A percentile compares a stretch with the other conserved stretches of the same genome.
Evolutionary conservation across 2,329 filamentous ascomycete species (phyloP).

Genomic region (Amesomyces nigricolor): DNA sequence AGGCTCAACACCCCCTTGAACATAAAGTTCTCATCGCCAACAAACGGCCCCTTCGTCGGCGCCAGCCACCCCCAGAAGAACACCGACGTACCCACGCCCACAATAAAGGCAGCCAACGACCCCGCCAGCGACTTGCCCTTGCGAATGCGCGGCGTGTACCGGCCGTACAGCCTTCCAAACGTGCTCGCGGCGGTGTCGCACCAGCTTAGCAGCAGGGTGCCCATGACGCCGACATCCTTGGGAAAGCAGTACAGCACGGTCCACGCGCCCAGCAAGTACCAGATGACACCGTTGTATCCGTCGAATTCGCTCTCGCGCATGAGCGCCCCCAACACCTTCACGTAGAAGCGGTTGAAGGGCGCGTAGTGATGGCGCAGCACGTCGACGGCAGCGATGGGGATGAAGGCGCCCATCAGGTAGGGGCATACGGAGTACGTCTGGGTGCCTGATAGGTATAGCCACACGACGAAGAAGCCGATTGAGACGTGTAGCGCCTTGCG

Average conservation of each 20-base stretch:
- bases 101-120: slow-evolving; percentile 73
- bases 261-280: slow-evolving; percentile 89
- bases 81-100: slow-evolving; percentile 75
- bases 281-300: slow-evolving; percentile 95
- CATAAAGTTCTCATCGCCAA: slow-evolving; percentile 70
- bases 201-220: slow-evolving; percentile 88
- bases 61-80: slow-evolving; percentile 87
- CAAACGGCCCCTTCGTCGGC: slow-evolving; percentile 60
- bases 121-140: slow-evolving; percentile 89
- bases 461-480: slow-evolving; percentile 89
- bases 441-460: slow-evolving; percentile 73
- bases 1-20: slow-evolving; percentile 73
- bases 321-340: slow-evolving; percentile 74
- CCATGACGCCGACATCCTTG: slow-evolving; percentile 88
- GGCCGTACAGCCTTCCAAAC: slow-evolving; percentile 82
- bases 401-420: slow-evolving; percentile 69
- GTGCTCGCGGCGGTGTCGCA: slow-evolving; percentile 97
- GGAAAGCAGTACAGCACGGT: slow-evolving; percentile 79
- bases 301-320: slow-evolving; percentile 96
- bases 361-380: slow-evolving; percentile 76
- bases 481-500: slow-evolving; percentile 91
- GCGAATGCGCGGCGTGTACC: slow-evolving; percentile 79
- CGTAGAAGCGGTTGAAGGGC: slow-evolving; percentile 80
- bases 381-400: slow-evolving; percentile 80
- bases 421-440: slow-evolving; percentile 77